phyloP scores from a whole-genome alignment of 2,329 filamentous ascomycete genomes.

The Aspergillus carbonarius region DNA sequence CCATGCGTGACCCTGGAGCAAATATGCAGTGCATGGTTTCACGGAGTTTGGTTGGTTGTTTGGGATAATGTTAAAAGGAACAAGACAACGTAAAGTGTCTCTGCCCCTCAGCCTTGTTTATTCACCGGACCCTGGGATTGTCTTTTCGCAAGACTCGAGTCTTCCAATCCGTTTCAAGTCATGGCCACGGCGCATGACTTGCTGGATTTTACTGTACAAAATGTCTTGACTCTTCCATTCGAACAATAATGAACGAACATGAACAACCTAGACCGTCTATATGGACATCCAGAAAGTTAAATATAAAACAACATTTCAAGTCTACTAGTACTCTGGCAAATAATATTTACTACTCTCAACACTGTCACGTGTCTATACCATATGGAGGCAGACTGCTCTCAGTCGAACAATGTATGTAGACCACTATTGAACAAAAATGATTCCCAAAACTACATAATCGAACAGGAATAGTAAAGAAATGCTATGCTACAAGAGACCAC shows the following conservation, averaged over 20 bases:
- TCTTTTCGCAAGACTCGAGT: neutral
- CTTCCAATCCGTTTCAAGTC: neutral
- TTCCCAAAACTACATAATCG: conserved; percentile 22
- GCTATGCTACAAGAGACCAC: conserved; percentile 26
- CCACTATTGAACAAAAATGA: neutral
- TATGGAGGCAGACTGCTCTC: too few species aligned
- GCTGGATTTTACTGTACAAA: neutral
- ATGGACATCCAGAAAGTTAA: neutral
- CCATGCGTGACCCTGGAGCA: conserved; percentile 36
- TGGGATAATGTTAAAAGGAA: conserved; percentile 8
- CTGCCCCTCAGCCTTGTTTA: neutral
- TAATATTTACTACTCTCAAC: neutral
- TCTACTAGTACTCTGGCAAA: too few species aligned
- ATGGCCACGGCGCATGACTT: neutral
- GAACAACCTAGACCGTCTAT: neutral
- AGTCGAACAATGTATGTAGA: neutral
- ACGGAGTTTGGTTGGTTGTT: conserved; percentile 18
- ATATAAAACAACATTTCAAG: neutral
- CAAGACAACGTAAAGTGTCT: neutral
- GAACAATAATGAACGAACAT: neutral
- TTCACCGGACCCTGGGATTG: neutral
- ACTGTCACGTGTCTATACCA: neutral
- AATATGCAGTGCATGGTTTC: conserved; percentile 4
- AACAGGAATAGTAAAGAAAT: conserved; percentile 16
- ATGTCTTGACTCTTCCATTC: neutral